Percentiles rank a stretch among this genome's conserved stretches.
Conservation (phyloP, 495 filamentous ascomycete species). For the Pyronema domesticum region DNA sequence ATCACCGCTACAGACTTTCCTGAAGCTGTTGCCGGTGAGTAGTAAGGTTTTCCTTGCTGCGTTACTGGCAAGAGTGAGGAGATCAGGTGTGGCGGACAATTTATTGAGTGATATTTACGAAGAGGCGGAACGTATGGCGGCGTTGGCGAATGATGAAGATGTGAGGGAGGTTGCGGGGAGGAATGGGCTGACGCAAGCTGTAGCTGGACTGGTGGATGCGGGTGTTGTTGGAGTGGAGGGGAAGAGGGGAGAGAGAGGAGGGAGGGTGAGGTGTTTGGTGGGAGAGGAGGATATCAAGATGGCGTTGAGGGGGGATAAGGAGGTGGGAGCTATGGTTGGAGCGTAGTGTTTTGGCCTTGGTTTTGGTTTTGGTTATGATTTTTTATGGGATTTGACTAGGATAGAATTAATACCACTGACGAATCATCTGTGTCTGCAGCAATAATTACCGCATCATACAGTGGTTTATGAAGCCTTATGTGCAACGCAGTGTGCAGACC, state of each 20-base stretch:
- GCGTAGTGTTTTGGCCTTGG: neutral
- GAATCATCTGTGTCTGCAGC: no score
- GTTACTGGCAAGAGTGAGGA: slow-evolving; percentile 53
- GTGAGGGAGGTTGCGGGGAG: slow-evolving; percentile 35
- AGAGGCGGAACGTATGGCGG: slow-evolving; percentile 57
- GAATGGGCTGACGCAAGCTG: slow-evolving; percentile 49
- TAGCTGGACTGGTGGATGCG: slow-evolving; percentile 66
- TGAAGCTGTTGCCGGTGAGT: slow-evolving; percentile 61
- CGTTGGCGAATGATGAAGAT: slow-evolving; percentile 35
- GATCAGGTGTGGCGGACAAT: slow-evolving; percentile 73
- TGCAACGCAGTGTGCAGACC: no score
- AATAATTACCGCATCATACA: no score
- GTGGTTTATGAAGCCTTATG: no score
- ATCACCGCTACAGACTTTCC: slow-evolving; percentile 72
- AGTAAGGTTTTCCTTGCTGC: slow-evolving; percentile 74
- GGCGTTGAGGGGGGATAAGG: slow-evolving; percentile 74
- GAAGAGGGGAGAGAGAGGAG: slow-evolving; percentile 60
- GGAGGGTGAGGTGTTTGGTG: slow-evolving; percentile 69
- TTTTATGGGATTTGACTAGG: no score
- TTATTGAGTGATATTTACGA: slow-evolving; percentile 80
- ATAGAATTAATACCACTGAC: no score
- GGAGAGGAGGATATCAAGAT: slow-evolving; percentile 76
- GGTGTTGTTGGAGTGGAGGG: slow-evolving; percentile 71
- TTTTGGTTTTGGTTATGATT: no score
- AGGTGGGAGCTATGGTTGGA: slow-evolving; percentile 54